A percentile compares a stretch with the other conserved stretches of the same genome.
Evolutionary conservation across 2,329 filamentous ascomycete genomes (phyloP).

Genomic region (Myriosclerotinia curreyana): DNA sequence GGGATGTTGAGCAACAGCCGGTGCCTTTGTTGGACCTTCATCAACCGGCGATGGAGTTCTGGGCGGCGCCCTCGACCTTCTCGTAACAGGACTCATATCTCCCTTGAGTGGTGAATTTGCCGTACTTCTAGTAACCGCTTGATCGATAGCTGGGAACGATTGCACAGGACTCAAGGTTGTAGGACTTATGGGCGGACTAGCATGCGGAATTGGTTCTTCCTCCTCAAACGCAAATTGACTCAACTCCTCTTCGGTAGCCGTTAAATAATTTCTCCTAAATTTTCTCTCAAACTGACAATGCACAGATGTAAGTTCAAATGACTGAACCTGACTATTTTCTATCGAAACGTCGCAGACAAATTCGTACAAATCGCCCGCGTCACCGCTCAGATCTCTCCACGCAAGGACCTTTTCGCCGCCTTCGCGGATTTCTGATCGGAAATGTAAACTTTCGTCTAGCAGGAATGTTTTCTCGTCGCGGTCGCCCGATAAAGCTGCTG

Average conservation of each 20-base stretch:
- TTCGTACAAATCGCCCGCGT: constrained; percentile 93
- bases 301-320: constrained; percentile 78
- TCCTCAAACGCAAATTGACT: constrained; percentile 75
- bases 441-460: constrained; percentile 86
- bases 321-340: constrained; percentile 65
- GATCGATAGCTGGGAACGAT: constrained; percentile 29
- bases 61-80: constrained; percentile 25
- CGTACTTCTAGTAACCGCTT: constrained; percentile 30
- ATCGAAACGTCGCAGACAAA: constrained; percentile 86
- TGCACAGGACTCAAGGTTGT: constrained; percentile 39
- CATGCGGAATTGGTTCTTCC: constrained; percentile 61
- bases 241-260: constrained; percentile 78
- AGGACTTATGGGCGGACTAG: constrained; percentile 58
- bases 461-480: constrained; percentile 97
- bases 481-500: constrained; percentile 70
- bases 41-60: constrained; percentile 34
- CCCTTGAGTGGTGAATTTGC: constrained; percentile 50
- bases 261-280: constrained; percentile 74
- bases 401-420: constrained; percentile 83
- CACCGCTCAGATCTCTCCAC: constrained; percentile 92
- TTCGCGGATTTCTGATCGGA: constrained; percentile 78
- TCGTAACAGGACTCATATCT: constrained; percentile 27
- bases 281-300: constrained; percentile 99
- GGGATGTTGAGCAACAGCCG: constrained; percentile 60
- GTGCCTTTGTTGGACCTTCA: constrained; percentile 54